Base-by-base conservation (phyloP, 805 yeast species). In the Sugiyamaella qingdaonensis region DNA sequence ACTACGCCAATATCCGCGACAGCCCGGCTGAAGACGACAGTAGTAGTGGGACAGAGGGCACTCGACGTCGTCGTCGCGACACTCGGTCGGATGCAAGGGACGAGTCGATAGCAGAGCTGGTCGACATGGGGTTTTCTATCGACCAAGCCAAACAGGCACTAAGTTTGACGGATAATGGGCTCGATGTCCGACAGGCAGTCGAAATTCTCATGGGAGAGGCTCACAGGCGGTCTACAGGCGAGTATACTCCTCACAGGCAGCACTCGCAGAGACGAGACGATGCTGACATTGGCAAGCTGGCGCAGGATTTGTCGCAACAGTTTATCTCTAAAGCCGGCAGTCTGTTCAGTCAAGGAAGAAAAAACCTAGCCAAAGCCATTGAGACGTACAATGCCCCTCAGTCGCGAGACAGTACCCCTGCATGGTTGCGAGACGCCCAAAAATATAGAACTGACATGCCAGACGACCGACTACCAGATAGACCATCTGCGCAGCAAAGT, bases 61-160 rank as follows among this genome's bases (percentile, higher is more conserved):
- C 29, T 24, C 29, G 29, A 24, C 29, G 29, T 24, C 9, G 42
- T 9, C 14, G 16, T 13, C 16, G 16, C 37, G 37, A 33, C 11
- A 13, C 13, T 31, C 9, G 24, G n/a, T 13, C 36, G 3, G 37
- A n/a, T 58, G 39, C 53, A 2, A 27, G 59, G 14, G 67, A 63
- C 41, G 55, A 54, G 29, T 74, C 81, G 1, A 64, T 87, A 14
- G 92, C 92, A 0, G 86, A 82, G 59, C 72, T 88, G 42, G 68
- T 86, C 2, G 94, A 88, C 54, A 88, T 88, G 81, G 96, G 96
- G 2, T 88, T 88, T 61, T 68, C 84, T 1, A 70, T 78, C 0
- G 82, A 80, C 1, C 78, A 75, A 49, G 82, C 94, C 3, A 76
- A 74, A 24, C 68, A 70, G 2, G 95, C 95, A 0, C 72, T 88